Conservation (phyloP, 139 green algal genomes). For the Tetratostichococcus sp. region DNA sequence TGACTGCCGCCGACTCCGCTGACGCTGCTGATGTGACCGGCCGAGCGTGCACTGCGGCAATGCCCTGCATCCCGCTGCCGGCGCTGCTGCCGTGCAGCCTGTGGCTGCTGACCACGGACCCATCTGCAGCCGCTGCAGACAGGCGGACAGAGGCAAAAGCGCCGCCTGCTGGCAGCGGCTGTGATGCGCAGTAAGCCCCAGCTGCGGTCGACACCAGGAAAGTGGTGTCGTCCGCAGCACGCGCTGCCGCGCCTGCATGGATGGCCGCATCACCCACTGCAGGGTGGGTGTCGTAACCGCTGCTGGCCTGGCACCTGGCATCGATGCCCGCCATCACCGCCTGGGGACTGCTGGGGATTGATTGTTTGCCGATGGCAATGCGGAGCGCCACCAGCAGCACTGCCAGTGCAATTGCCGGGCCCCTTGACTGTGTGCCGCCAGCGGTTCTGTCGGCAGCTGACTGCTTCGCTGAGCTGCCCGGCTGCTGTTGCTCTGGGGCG, state of each 20-base stretch:
- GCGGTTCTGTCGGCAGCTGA: neutral
- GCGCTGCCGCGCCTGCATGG: slow-evolving; percentile 7
- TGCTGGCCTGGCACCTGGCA: neutral
- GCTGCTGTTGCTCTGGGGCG: too few species aligned
- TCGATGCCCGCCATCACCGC: neutral
- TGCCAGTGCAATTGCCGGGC: neutral
- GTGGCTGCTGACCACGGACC: slow-evolving; percentile 6
- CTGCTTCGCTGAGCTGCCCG: too few species aligned
- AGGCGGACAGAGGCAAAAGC: neutral
- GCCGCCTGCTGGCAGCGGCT: neutral
- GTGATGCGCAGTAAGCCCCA: neutral
- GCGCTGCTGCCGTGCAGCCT: neutral
- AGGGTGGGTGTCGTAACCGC: slow-evolving; percentile 13
- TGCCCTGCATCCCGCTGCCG: neutral
- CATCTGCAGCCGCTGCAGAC: neutral
- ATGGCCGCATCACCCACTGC: slow-evolving; percentile 9
- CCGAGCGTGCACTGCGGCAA: neutral
- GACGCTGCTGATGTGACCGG: neutral
- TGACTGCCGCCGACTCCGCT: neutral
- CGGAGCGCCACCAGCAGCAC: neutral
- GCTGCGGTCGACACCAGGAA: neutral
- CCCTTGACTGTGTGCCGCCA: too few species aligned
- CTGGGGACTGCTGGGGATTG: neutral
- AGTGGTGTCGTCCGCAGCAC: neutral
- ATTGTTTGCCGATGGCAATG: neutral